Conservation (phyloP, 2,329 filamentous ascomycete species). For the Botrytis cinerea region DNA sequence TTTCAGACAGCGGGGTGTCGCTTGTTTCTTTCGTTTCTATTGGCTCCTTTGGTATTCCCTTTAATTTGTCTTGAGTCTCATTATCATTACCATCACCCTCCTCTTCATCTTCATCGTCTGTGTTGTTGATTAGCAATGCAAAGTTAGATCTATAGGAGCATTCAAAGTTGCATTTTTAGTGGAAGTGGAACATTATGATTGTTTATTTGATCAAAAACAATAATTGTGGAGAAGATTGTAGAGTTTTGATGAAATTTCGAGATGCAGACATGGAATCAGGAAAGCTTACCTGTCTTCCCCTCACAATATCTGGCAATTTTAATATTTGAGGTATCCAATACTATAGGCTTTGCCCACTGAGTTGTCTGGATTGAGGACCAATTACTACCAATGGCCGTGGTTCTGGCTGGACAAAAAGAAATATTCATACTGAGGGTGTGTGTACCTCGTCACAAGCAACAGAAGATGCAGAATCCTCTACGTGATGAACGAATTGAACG, state of each 20-base stretch:
- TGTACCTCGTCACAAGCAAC: constrained; percentile 32
- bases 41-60: constrained; percentile 13
- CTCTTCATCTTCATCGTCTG: constrained; percentile 14
- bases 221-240: not conserved
- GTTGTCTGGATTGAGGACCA: constrained; percentile 28
- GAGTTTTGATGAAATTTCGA: not conserved
- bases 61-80: constrained; percentile 14
- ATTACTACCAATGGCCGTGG: constrained; percentile 29
- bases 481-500: constrained; percentile 28
- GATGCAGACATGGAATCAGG: constrained; percentile 7
- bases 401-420: constrained; percentile 40
- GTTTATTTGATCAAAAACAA: not conserved
- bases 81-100: not conserved
- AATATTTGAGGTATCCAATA: constrained; percentile 29
- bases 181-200: constrained; percentile 5
- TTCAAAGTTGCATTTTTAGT: constrained; percentile 9
- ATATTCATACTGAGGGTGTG: constrained; percentile 37
- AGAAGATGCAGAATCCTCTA: constrained; percentile 27
- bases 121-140: constrained; percentile 9
- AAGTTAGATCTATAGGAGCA: not conserved
- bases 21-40: constrained; percentile 17
- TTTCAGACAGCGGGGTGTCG: constrained; percentile 18
- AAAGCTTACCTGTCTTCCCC: constrained; percentile 20
- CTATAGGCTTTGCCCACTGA: constrained; percentile 24
- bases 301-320: constrained; percentile 25